These are phyloP conservation scores for Daldinia eschscholtzii DNA, from an alignment of 2,329 filamentous ascomycete genomes.

Conservation along the genomic window DNA sequence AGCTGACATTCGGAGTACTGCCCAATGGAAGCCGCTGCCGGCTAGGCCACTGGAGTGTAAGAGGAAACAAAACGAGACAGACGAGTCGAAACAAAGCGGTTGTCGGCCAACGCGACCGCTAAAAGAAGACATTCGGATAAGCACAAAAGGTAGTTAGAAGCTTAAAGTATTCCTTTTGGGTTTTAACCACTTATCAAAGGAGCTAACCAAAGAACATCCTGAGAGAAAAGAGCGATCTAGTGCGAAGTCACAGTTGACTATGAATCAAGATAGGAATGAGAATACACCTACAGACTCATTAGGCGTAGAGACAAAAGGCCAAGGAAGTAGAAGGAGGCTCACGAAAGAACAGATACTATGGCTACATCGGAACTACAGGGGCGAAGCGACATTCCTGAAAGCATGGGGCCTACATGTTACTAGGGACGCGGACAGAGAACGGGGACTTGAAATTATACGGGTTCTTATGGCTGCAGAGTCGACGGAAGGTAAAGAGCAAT, in stretches of 20 bases:
- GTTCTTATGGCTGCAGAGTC: slow-evolving; percentile 33
- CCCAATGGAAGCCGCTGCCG: slow-evolving; percentile 33
- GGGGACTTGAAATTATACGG: slow-evolving; percentile 30
- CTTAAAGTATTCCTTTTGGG: too few relatives aligned
- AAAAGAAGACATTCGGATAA: neutral
- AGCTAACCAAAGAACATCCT: neutral
- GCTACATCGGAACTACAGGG: slow-evolving; percentile 39
- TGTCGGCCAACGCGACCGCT: neutral
- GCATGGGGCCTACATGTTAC: slow-evolving; percentile 37
- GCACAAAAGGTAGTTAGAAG: neutral
- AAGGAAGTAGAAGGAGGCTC: slow-evolving; percentile 9
- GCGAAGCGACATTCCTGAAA: slow-evolving; percentile 38
- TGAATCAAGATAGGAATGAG: neutral
- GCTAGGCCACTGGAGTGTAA: slow-evolving; percentile 13
- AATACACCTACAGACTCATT: neutral
- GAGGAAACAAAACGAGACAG: neutral
- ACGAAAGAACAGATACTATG: slow-evolving; percentile 33
- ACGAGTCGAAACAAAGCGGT: slow-evolving; percentile 15
- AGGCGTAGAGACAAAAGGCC: neutral
- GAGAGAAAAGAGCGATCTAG: neutral
- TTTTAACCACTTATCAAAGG: neutral
- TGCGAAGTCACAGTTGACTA: neutral
- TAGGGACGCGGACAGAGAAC: slow-evolving; percentile 25
- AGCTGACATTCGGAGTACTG: neutral
- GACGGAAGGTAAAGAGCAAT: slow-evolving; percentile 12